A percentile compares a stretch with the other conserved stretches of the same genome.
Conservation (phyloP, 73 alveolate genomes). For the Paraurostyla sp. region DNA sequence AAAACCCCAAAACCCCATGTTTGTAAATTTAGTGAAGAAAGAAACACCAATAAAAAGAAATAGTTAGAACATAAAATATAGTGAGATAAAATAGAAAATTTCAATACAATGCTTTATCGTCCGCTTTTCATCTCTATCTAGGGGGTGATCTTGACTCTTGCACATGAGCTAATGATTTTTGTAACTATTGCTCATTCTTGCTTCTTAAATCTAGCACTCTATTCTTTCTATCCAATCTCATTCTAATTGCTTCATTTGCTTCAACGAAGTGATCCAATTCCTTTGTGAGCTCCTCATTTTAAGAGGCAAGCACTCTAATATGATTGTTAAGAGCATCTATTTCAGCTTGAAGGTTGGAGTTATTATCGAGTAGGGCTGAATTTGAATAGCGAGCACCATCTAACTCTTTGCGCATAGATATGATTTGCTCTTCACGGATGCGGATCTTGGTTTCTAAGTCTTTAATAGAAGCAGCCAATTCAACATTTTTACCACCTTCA, state of each 20-base stretch:
- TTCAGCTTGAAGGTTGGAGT: conserved; percentile 66
- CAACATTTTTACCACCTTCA: conserved; percentile 26
- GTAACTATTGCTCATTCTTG: conserved; percentile 61
- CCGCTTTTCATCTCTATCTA: conserved; percentile 40
- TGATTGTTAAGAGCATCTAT: conserved; percentile 75
- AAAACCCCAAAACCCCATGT: too few relatives aligned
- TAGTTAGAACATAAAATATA: too few relatives aligned
- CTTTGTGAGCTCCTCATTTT: conserved; percentile 72
- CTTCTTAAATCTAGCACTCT: conserved; percentile 59
- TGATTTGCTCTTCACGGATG: conserved; percentile 49
- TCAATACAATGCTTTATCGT: too few relatives aligned
- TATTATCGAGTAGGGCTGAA: conserved; percentile 60
- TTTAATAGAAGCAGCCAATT: conserved; percentile 46
- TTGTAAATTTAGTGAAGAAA: too few relatives aligned
- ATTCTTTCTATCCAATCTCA: conserved; percentile 65
- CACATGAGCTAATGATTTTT: conserved; percentile 45
- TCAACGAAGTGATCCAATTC: conserved; percentile 72
- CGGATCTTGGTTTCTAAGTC: conserved; percentile 65
- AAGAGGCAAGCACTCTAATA: conserved; percentile 59
- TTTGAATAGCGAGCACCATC: conserved; percentile 65
- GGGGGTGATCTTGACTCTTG: conserved; percentile 55
- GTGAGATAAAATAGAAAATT: too few relatives aligned
- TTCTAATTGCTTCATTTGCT: conserved; percentile 73
- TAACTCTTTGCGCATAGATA: conserved; percentile 46
- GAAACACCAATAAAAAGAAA: too few relatives aligned